These are phyloP conservation scores for Clavispora phyllophila DNA, from an alignment of 805 yeast genomes.

Conservation along the genomic window DNA sequence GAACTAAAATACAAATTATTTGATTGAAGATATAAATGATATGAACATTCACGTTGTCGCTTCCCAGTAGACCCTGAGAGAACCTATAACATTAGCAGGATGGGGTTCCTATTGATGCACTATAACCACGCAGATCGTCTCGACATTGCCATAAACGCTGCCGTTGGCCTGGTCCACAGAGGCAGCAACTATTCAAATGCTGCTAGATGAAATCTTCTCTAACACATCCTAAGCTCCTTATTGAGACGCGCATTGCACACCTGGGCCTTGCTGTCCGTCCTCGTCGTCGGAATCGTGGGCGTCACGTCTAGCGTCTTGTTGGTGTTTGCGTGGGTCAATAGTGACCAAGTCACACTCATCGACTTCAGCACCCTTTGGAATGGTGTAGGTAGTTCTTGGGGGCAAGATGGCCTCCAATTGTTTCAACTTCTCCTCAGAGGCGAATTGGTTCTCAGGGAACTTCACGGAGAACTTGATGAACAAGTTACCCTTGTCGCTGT, in stretches of 20 bases:
- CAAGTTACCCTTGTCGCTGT: constrained; percentile 85
- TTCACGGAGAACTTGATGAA: constrained; percentile 80
- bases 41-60: background rate
- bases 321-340: constrained; percentile 61
- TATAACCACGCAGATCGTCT: background rate
- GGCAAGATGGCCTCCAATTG: constrained; percentile 76
- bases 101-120: background rate
- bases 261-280: constrained; percentile 30
- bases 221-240: constrained; percentile 4
- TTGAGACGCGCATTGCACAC: constrained; percentile 24
- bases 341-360: constrained; percentile 77
- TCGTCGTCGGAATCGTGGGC: constrained; percentile 43
- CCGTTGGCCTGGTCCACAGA: background rate
- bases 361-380: constrained; percentile 70
- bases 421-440: constrained; percentile 69
- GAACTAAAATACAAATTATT: background rate
- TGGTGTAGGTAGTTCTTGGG: constrained; percentile 51
- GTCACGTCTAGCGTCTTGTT: constrained; percentile 36
- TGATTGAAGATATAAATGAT: constrained; percentile 1
- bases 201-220: background rate
- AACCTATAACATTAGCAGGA: background rate
- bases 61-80: background rate
- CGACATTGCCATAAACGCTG: background rate
- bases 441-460: constrained; percentile 76
- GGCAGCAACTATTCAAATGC: background rate